Percentiles rank a stretch among this genome's conserved stretches.
Evolutionary conservation across 306 rosid species (phyloP).

Genomic region (Prosopis cineraria): DNA sequence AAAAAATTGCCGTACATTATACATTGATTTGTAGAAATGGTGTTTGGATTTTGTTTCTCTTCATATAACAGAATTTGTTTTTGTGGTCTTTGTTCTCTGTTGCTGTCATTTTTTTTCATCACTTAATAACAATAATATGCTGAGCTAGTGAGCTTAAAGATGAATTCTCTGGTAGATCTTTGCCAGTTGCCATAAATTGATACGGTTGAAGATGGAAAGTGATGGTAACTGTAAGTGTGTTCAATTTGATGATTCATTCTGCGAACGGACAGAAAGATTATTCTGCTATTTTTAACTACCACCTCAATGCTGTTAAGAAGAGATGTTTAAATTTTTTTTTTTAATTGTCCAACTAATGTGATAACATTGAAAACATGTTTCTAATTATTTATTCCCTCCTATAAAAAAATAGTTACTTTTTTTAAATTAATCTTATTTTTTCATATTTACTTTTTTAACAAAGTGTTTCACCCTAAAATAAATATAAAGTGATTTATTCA

Average conservation of each 20-base stretch:
- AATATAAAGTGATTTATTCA: no score
- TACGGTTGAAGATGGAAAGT: neutral
- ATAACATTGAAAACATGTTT: no score
- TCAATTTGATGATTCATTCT: neutral
- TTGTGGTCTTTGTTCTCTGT: neutral
- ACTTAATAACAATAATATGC: neutral
- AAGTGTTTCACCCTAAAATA: no score
- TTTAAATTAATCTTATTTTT: no score
- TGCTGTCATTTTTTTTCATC: neutral
- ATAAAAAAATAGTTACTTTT: no score
- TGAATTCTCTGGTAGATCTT: neutral
- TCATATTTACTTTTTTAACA: no score
- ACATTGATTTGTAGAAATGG: slow-evolving; percentile 54
- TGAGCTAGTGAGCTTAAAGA: slow-evolving; percentile 7
- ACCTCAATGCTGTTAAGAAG: no score
- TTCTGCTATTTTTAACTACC: no score
- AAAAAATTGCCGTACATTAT: slow-evolving; percentile 41
- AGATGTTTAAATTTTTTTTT: no score
- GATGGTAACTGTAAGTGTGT: neutral
- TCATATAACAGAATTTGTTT: slow-evolving; percentile 21
- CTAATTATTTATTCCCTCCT: no score
- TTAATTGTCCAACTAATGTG: no score
- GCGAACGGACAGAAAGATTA: no score
- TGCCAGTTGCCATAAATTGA: neutral
- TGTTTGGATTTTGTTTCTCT: slow-evolving; percentile 42